Base-by-base conservation (phyloP, 1,139 yeast genomes). In the Scheffersomyces segobiensis region DNA sequence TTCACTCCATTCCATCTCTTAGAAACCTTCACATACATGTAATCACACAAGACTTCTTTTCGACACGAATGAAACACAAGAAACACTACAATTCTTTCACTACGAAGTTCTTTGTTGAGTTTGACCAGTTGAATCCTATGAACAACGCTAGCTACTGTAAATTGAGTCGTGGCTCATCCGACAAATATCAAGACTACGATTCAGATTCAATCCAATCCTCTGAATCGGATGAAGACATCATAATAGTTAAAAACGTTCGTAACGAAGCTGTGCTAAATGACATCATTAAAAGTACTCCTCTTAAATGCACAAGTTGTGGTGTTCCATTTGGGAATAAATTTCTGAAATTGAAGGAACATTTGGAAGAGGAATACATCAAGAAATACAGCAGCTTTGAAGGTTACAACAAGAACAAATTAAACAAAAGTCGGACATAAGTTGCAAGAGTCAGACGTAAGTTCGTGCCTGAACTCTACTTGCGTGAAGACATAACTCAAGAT, bases 81-180 rank as follows among this genome's bases (percentile, higher is more conserved):
- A 82, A 80, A 59, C 97, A 91, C 70, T 91, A 86, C 71, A 87
- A 87, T 67, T 87, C 93, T 5, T 91, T 91, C 71, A 85, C 80
- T 26, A 85, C 93, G 0, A 65, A 66, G 1, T 91, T 91, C 69
- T 90, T 90, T 62, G 86, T 89, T 0, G 74, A 75, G 0, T 85
- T 87, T 70, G 79, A 77, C 4, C 73, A 74, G 8, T 65, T 83
- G 49, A 62, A 57, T n/a, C 71, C 70, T 0, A 52, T 51, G 42
- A 49, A 50, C 10, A 64, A 59, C 46, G 61, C 53, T 39, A 53
- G 49, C 21, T 63, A 60, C 52, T 52, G 47, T 10, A 52, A 49
- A 32, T 39, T 54, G 17, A 54, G 52, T 52, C 52, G 42, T 32
- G 57, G 49, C 12, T 19, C 56, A 2, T 18, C 46, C 19, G 22